Base-by-base conservation (phyloP, 2,329 filamentous ascomycete species). In the Elsinoe batatas region DNA sequence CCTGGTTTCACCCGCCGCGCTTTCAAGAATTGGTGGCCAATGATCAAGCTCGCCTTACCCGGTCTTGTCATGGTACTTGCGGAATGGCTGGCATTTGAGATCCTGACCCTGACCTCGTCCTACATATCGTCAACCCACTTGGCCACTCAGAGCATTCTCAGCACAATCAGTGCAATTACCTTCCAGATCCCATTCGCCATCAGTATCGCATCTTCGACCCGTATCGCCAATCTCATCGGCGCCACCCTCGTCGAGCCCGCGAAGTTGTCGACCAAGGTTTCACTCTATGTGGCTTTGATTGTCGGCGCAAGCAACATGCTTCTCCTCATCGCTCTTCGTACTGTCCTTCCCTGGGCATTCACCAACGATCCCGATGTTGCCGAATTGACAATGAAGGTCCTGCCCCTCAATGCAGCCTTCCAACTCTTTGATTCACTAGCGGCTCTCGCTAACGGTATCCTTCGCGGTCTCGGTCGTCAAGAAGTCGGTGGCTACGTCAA, bases 21-120 rank as follows among this genome's bases (percentile, higher is more conserved):
- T 1, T 74, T 88, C 44, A 73, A 74, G 40, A 91, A 91, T 65
- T 91, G 87, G 87, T 75, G 76, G 1, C 84, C 84, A 5, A 94
- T 94, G 91, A 81, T 96, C 64, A 81, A 82, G 54, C 83, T 96
- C 37, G 89, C 91, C 1, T 74, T 96, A 13, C 90, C 91, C 0
- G 91, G 91, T 1, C 83, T 96, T 68, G 75, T 95, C 62, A 96
- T 95, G 90, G 85, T 96, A 2, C 85, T 93, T 68, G 89, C 91
- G 4, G 91, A 96, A 69, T 93, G 87, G 71, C 78, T 95, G 5
- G 90, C 91, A 5, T 96, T 96, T 67, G 91, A 96, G 69, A 82
- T 95, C 50, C 76, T 95, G 59, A 95, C 89, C 0, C 76, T 95
- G n/a, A 82, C 83, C 10, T 80, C 87, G 0, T 87, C 84, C 54